Evolutionary conservation across 2,329 filamentous ascomycete species (phyloP).

Genomic region (Diaporthe ampelina): DNA sequence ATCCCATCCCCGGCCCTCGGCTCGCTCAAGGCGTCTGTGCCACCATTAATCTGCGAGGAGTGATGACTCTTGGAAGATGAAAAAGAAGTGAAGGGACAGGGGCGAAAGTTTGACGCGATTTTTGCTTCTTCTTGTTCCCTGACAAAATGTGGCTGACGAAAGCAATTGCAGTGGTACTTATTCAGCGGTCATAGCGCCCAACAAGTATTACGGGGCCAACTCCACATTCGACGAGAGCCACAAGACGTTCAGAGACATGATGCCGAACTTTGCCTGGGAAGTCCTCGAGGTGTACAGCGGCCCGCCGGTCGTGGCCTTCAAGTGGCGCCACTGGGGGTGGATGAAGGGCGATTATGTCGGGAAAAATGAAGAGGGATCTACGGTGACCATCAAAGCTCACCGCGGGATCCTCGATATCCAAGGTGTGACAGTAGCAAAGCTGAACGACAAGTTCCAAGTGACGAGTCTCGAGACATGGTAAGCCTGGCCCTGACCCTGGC

Average conservation of each 20-base stretch:
- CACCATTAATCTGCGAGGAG: not conserved
- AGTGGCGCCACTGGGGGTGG: conserved; percentile 77
- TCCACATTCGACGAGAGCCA: conserved; percentile 70
- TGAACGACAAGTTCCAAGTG: conserved; percentile 72
- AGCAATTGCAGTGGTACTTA: conserved; percentile 61
- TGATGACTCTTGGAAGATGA: not conserved
- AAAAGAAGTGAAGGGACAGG: not conserved
- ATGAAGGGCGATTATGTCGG: conserved; percentile 78
- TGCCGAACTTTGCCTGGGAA: conserved; percentile 81
- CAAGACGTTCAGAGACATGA: conserved; percentile 81
- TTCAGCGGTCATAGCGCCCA: conserved; percentile 75
- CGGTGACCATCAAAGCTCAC: conserved; percentile 72
- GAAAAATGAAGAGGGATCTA: conserved; percentile 74
- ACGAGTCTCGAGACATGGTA: conserved; percentile 40
- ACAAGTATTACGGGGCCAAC: conserved; percentile 73
- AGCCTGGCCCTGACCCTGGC: not conserved
- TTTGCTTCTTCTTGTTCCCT: conserved; percentile 20
- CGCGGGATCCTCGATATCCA: conserved; percentile 73
- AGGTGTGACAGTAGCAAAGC: conserved; percentile 72
- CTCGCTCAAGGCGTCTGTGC: not conserved
- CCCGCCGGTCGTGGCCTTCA: conserved; percentile 72
- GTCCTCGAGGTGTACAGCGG: conserved; percentile 77
- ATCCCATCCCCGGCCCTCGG: not conserved
- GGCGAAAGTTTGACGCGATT: not conserved
- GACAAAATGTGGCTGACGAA: conserved; percentile 20